Conservation (phyloP, 106 monocot genomes). For the Dendrobium officinale region DNA sequence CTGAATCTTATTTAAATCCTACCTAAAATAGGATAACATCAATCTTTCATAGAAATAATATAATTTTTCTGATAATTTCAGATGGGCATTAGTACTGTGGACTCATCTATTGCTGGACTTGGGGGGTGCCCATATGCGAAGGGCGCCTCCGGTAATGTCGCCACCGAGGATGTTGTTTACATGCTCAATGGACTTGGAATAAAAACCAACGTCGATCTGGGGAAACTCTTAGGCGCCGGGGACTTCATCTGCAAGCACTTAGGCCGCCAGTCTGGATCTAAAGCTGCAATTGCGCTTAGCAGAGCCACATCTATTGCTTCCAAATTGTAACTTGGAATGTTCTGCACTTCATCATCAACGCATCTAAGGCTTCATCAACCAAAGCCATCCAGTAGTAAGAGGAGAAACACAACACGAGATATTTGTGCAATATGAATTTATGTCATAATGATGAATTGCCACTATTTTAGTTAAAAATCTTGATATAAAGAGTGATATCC, state of each 20-base stretch:
- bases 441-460: no score
- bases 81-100: conserved; percentile 11
- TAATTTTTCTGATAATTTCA: not conserved
- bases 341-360: no score
- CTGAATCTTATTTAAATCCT: no score
- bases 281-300: conserved; percentile 5
- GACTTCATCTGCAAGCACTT: conserved; percentile 12
- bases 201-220: not conserved
- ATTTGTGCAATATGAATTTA: no score
- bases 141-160: conserved; percentile 7
- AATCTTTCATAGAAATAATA: not conserved
- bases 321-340: not conserved
- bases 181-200: conserved; percentile 11
- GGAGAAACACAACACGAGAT: no score
- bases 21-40: not conserved
- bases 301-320: conserved; percentile 3
- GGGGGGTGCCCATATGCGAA: conserved; percentile 10
- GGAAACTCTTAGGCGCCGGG: conserved; percentile 4
- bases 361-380: no score
- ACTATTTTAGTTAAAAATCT: no score
- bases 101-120: conserved; percentile 7
- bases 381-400: no score
- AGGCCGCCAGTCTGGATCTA: conserved; percentile 8
- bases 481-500: no score
- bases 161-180: conserved; percentile 11